Base-by-base conservation (phyloP, 164 flowering plant genomes). In the Umbilicus rupestris region DNA sequence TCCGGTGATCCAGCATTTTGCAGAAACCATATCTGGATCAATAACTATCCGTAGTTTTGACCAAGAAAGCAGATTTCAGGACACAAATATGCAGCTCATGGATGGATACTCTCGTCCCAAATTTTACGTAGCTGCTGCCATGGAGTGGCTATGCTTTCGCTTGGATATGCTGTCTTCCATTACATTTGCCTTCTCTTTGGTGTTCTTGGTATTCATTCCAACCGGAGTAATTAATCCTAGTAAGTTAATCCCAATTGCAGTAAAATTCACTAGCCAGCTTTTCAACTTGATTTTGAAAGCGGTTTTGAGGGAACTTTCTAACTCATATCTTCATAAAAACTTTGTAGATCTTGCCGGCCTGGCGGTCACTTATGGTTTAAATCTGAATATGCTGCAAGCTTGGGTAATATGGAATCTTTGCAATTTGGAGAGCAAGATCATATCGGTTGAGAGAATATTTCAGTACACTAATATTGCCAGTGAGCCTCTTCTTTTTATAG, bases 111-210 rank as follows among this genome's bases (percentile, higher is more conserved):
- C 84, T n/a, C 78, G 89, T 29, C 92, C 94, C 14, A 82, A 77
- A 68, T 90, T 88, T 46, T 68, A 86, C 64, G 67, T 42, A 39
- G 81, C 90, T 58, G 90, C 68, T 55, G 90, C 92, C 29, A 83
- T 85, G 87, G 85, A 86, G 68, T 90, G 96, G 94, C 75, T 90
- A 0, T 78, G 90, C 78, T 76, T 88, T 57, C 90, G 97, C 39
- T 66, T 90, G 70, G 88, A 86, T 69, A 50, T 85, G 75, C 68
- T 90, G 42, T 83, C 92, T 42, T 68, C 80, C 20, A 29, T 84
- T 16, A 82, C 84, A 12, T 89, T 89, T 73, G 82, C 75, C 29
- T 77, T 77, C 72, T 82, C 80, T 8, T 79, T 88, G 72, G 24
- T 86, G 59, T 80, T 86, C 79, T 66, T 86, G 71, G 65, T 85